phyloP scores from a whole-genome alignment of 2,329 filamentous ascomycete genomes.

The Chaetomium globosum region DNA sequence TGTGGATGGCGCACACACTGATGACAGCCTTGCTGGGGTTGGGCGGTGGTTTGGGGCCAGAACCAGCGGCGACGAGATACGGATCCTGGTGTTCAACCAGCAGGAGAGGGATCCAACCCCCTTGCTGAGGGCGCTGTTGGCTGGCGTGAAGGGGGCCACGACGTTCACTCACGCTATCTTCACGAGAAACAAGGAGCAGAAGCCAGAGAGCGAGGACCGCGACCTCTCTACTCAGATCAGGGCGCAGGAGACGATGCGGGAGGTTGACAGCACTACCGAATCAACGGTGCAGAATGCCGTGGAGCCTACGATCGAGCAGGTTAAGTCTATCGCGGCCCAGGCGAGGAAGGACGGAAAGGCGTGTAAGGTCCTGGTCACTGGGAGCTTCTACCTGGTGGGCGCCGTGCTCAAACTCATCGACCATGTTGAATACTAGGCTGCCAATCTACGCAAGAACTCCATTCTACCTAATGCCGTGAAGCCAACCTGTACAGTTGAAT shows the following conservation, averaged over 20 bases:
- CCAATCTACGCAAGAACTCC: conserved; percentile 16
- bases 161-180: conserved; percentile 75
- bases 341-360: conserved; percentile 40
- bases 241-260: conserved; percentile 28
- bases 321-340: conserved; percentile 22
- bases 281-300: conserved; percentile 24
- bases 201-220: conserved; percentile 53
- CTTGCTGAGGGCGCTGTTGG: conserved; percentile 66
- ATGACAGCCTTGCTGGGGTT: conserved; percentile 77
- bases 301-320: conserved; percentile 13
- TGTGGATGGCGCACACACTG: conserved; percentile 85
- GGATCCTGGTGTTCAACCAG: conserved; percentile 84
- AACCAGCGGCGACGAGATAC: conserved; percentile 38
- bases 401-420: conserved; percentile 38
- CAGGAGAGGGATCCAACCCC: conserved; percentile 76
- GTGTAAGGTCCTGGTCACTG: conserved; percentile 51
- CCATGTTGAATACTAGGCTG: conserved; percentile 30
- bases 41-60: conserved; percentile 72
- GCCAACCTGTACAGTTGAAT: conserved; percentile 29
- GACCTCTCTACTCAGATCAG: conserved; percentile 63
- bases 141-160: conserved; percentile 51
- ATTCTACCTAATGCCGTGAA: conserved; percentile 13
- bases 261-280: conserved; percentile 29
- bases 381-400: conserved; percentile 65
- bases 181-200: conserved; percentile 66